Conservation (phyloP, 1,139 yeast genomes). For the Lodderomyces oxycetoniae region DNA sequence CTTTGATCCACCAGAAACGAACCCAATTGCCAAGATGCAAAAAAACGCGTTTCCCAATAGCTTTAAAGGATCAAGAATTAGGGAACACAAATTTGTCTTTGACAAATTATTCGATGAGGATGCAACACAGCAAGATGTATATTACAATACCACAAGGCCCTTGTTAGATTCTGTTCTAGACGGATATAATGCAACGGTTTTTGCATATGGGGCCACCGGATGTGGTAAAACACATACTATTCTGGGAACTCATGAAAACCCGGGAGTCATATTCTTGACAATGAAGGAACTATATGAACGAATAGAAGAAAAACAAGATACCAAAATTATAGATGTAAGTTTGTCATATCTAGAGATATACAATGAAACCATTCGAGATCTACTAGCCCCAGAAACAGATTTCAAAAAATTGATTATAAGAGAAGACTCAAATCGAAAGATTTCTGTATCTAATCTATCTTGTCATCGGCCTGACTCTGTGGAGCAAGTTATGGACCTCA, state of each 20-base stretch:
- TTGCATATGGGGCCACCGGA: constrained; percentile 95
- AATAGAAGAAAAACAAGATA: constrained; percentile 53
- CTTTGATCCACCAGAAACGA: constrained; percentile 82
- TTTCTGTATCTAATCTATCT: constrained; percentile 71
- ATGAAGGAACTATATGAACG: constrained; percentile 68
- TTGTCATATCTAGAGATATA: constrained; percentile 82
- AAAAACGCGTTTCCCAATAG: constrained; percentile 49
- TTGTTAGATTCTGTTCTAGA: constrained; percentile 70
- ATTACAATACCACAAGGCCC: constrained; percentile 62
- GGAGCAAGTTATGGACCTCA: constrained; percentile 77
- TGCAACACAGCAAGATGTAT: constrained; percentile 65
- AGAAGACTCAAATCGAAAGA: constrained; percentile 66
- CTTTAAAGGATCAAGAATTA: constrained; percentile 36
- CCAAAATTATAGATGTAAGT: constrained; percentile 55
- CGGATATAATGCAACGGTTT: constrained; percentile 79
- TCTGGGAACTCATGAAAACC: constrained; percentile 65
- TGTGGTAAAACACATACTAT: constrained; percentile 96
- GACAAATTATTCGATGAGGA: constrained; percentile 70
- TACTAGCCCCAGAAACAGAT: constrained; percentile 54
- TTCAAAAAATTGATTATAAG: constrained; percentile 51
- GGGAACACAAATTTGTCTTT: constrained; percentile 79
- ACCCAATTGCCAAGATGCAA: constrained; percentile 60
- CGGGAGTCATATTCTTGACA: constrained; percentile 78
- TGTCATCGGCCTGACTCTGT: constrained; percentile 60
- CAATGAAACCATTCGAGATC: constrained; percentile 81